A percentile compares a stretch with the other conserved stretches of the same genome.
Evolutionary conservation across 805 yeast species (phyloP).

Genomic region (Cyberlindnera subsufficiens): DNA sequence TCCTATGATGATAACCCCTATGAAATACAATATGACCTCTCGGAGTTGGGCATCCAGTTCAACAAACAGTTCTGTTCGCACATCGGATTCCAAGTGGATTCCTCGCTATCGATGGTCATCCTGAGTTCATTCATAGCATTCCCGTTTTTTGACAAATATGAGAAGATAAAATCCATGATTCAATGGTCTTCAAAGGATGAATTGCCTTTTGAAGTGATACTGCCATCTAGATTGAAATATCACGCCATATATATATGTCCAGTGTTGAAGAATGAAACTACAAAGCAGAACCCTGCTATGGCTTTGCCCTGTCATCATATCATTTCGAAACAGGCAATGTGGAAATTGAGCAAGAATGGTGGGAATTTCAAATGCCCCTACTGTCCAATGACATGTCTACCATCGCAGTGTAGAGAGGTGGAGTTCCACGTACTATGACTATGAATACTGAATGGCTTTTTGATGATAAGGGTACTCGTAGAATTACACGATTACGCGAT

Average conservation of each 20-base stretch:
- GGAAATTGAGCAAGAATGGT: conserved; percentile 36
- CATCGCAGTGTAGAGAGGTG: conserved; percentile 37
- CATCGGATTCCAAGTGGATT: conserved; percentile 44
- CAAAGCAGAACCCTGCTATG: conserved; percentile 51
- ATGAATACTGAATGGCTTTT: not conserved
- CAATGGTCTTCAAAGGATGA: conserved; percentile 57
- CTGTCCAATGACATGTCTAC: conserved; percentile 48
- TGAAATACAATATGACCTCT: conserved; percentile 6
- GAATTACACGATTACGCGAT: not conserved
- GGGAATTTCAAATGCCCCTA: conserved; percentile 65
- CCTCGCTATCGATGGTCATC: conserved; percentile 45
- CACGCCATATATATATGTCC: conserved; percentile 72
- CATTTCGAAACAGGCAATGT: conserved; percentile 48
- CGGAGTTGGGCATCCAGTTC: conserved; percentile 20
- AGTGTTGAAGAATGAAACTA: conserved; percentile 60
- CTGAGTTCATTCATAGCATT: conserved; percentile 49
- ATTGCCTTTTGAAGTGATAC: conserved; percentile 53
- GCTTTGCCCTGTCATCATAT: conserved; percentile 61
- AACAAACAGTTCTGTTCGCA: conserved; percentile 44
- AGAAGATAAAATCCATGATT: conserved; percentile 33
- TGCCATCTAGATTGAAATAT: conserved; percentile 48
- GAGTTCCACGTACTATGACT: conserved; percentile 27
- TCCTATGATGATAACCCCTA: conserved; percentile 20
- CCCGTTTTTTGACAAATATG: conserved; percentile 46
- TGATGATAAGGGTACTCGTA: not conserved